Conservation (phyloP, 2,329 filamentous ascomycete genomes). For the Dendrostoma leiphaemia region DNA sequence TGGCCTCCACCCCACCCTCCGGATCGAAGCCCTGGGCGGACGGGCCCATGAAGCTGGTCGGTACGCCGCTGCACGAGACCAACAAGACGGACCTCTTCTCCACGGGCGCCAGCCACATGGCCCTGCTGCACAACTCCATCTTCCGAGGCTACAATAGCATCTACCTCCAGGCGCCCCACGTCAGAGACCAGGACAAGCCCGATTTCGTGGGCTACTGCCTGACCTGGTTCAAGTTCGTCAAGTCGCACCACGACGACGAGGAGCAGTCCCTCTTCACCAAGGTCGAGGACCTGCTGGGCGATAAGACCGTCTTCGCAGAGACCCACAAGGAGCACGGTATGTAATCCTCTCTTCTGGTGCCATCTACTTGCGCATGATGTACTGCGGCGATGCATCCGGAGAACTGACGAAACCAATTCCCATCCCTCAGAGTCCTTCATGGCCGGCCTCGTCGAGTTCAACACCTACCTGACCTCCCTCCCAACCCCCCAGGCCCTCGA, state of each 20-base stretch:
- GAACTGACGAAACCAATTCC: not conserved
- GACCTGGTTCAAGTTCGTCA: slow-evolving; percentile 58
- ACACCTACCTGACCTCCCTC: slow-evolving; percentile 48
- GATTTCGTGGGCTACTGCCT: slow-evolving; percentile 58
- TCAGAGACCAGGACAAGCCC: slow-evolving; percentile 48
- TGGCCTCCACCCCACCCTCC: slow-evolving; percentile 32
- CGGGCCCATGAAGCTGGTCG: slow-evolving; percentile 51
- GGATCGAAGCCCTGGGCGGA: slow-evolving; percentile 48
- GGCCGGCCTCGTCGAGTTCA: slow-evolving; percentile 48
- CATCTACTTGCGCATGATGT: too few species aligned
- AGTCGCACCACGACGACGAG: slow-evolving; percentile 60
- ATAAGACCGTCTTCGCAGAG: slow-evolving; percentile 48
- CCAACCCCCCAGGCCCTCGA: slow-evolving; percentile 41
- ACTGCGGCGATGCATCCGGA: not conserved
- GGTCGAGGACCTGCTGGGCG: slow-evolving; percentile 49
- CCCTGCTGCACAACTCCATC: slow-evolving; percentile 59
- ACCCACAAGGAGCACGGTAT: slow-evolving; percentile 56
- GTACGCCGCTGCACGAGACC: slow-evolving; percentile 51
- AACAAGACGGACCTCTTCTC: slow-evolving; percentile 59
- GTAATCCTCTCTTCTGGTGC: slow-evolving; percentile 10
- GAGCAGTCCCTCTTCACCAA: slow-evolving; percentile 55
- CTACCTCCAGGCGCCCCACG: slow-evolving; percentile 55
- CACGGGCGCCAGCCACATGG: slow-evolving; percentile 59
- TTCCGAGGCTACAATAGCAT: slow-evolving; percentile 64
- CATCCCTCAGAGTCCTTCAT: slow-evolving; percentile 44